These are phyloP conservation scores for Quillaja saponaria DNA, from an alignment of 306 rosid species.

Conservation along the genomic window DNA sequence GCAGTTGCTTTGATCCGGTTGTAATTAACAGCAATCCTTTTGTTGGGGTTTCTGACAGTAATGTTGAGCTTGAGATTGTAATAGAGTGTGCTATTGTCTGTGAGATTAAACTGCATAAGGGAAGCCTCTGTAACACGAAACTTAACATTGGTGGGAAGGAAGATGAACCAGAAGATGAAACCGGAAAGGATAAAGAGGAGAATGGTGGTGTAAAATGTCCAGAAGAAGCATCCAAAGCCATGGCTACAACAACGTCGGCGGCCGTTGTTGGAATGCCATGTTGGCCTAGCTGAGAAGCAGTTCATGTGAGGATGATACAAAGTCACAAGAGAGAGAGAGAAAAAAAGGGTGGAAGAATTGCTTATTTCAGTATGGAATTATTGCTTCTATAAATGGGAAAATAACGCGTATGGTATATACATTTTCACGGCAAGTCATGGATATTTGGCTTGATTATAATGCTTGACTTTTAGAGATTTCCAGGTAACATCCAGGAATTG, in stretches of 20 bases:
- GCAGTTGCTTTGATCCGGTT: conserved; percentile 23
- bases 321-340: not conserved
- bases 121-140: conserved; percentile 31
- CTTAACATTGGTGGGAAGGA: conserved; percentile 28
- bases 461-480: too few relatives aligned
- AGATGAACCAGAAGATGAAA: not conserved
- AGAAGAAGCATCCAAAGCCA: not conserved
- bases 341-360: too few relatives aligned
- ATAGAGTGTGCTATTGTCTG: conserved; percentile 28
- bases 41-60: conserved; percentile 36
- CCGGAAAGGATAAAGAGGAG: not conserved
- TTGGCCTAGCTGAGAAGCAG: not conserved
- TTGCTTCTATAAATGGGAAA: too few relatives aligned
- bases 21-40: conserved; percentile 24
- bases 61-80: conserved; percentile 35
- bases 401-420: too few relatives aligned
- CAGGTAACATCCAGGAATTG: too few relatives aligned
- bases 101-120: conserved; percentile 38
- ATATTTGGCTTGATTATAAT: too few relatives aligned
- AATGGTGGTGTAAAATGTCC: not conserved
- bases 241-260: too few relatives aligned
- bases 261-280: not conserved
- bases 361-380: too few relatives aligned
- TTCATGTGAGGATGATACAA: not conserved
- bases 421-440: too few relatives aligned